Evolutionary conservation across 768 basidiomycete genomes (phyloP).

Genomic region (Panaeolus cyanescens): DNA sequence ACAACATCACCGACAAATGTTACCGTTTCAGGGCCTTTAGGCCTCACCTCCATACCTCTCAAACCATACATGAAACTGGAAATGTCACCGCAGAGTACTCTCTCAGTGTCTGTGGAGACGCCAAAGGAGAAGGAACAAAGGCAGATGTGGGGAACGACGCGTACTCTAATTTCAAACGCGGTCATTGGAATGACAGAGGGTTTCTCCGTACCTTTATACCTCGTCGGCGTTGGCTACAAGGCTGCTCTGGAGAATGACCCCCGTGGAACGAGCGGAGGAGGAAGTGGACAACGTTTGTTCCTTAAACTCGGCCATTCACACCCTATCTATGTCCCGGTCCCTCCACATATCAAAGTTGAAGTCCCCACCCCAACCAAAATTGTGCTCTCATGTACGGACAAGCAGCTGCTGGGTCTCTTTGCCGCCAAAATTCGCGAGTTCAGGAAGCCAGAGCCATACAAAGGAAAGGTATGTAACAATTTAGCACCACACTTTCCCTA

Average conservation of each 20-base stretch:
- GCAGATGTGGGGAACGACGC: constrained; percentile 94
- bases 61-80: constrained; percentile 48
- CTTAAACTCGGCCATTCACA: constrained; percentile 96
- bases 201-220: constrained; percentile 78
- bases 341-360: constrained; percentile 76
- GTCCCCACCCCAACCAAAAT: constrained; percentile 87
- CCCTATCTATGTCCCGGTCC: constrained; percentile 81
- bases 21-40: constrained; percentile 47
- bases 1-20: constrained; percentile 39
- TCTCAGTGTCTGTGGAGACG: constrained; percentile 63
- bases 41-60: constrained; percentile 47
- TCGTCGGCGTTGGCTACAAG: constrained; percentile 96
- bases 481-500: background rate
- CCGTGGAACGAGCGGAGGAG: constrained; percentile 54
- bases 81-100: constrained; percentile 36
- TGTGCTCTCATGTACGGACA: constrained; percentile 79
- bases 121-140: constrained; percentile 75
- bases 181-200: constrained; percentile 89
- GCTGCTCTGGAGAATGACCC: constrained; percentile 85
- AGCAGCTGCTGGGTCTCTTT: constrained; percentile 85
- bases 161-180: constrained; percentile 88
- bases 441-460: constrained; percentile 94
- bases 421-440: constrained; percentile 83
- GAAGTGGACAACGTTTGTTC: constrained; percentile 70
- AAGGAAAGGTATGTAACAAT: constrained; percentile 85